Evolutionary conservation across 441 rosid genomes (phyloP).

Genomic region (Eutrema salsugineum): DNA sequence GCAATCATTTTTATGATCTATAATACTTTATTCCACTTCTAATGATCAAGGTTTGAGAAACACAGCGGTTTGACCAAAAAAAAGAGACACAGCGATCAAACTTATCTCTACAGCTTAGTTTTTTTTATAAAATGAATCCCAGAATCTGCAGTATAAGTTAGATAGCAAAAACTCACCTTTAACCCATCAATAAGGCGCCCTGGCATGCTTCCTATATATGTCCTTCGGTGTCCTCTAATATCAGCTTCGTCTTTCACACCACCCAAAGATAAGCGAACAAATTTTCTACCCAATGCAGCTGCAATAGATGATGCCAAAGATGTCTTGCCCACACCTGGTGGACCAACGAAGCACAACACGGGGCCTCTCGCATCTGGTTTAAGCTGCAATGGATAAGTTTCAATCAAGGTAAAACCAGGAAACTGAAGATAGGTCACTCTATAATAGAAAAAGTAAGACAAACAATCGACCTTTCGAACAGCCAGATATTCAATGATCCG

Average conservation of each 20-base stretch:
- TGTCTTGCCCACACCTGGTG: constrained; percentile 99
- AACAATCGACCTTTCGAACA: constrained; percentile 82
- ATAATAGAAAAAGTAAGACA: constrained; percentile 22
- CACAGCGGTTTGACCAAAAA: too few species aligned
- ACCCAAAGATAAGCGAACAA: constrained; percentile 93
- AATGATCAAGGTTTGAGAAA: not conserved
- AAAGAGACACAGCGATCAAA: constrained; percentile 3
- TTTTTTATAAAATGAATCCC: not conserved
- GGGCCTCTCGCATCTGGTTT: constrained; percentile 99
- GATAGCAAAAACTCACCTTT: constrained; percentile 50
- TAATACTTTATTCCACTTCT: not conserved
- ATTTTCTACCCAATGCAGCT: constrained; percentile 90
- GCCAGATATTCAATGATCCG: constrained; percentile 97
- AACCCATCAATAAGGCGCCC: constrained; percentile 98
- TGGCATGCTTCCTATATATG: constrained; percentile 99
- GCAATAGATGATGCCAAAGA: constrained; percentile 97
- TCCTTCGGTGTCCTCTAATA: constrained; percentile 98
- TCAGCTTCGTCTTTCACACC: constrained; percentile 99
- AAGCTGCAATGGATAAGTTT: constrained; percentile 54
- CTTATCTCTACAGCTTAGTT: not conserved
- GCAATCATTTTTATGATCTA: not conserved
- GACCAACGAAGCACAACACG: constrained; percentile 96
- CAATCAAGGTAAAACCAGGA: constrained; percentile 24
- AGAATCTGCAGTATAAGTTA: not conserved
- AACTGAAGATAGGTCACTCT: constrained; percentile 9